Evolutionary conservation across 2,329 filamentous ascomycete species (phyloP).

Genomic region (Trichophyton benhamiae): DNA sequence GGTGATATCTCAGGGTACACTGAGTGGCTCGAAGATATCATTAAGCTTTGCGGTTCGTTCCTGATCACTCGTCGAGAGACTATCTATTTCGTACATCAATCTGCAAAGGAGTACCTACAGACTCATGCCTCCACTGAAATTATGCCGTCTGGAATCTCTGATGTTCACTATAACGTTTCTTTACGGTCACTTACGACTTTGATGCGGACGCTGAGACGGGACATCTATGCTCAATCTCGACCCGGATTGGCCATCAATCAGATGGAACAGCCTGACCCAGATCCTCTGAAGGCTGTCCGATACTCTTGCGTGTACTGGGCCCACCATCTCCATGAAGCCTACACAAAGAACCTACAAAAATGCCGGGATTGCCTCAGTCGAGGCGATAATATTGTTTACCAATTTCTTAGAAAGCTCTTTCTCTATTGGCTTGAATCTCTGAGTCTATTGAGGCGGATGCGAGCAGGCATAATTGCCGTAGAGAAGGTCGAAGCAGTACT

Average conservation of each 20-base stretch:
- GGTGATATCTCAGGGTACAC: constrained; percentile 8
- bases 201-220: neutral
- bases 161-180: neutral
- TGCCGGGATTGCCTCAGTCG: neutral
- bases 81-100: constrained; percentile 21
- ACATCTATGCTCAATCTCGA: neutral
- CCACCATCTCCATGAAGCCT: neutral
- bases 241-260: neutral
- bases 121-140: neutral
- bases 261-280: neutral
- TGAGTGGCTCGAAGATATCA: constrained; percentile 8
- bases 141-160: neutral
- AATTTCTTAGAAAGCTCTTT: neutral
- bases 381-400: neutral
- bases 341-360: neutral
- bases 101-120: constrained; percentile 18
- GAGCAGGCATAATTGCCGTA: neutral
- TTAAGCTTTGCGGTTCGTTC: constrained; percentile 18
- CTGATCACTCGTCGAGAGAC: constrained; percentile 13
- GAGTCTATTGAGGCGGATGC: neutral
- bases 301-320: neutral
- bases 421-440: neutral
- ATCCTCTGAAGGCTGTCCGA: neutral
- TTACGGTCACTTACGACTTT: neutral
- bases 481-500: neutral